These are phyloP conservation scores for Rhynchospora tenuis DNA, from an alignment of 176 grass and related monocot genomes.

Conservation along the genomic window DNA sequence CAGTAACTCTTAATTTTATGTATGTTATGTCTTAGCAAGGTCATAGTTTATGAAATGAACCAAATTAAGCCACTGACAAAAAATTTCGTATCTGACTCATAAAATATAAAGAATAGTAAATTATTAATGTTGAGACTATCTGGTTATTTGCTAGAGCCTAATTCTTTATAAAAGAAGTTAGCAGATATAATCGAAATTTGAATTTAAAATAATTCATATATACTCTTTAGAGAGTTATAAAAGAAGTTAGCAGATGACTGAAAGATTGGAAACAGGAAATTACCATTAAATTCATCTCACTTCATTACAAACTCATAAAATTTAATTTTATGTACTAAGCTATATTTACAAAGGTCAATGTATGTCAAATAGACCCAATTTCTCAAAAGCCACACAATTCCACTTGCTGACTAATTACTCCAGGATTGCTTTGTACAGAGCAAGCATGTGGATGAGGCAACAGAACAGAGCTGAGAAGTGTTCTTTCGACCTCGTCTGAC, in stretches of 20 bases:
- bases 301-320: neutral
- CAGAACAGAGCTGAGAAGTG: slow-evolving; percentile 44
- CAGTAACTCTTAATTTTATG: too few species aligned
- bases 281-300: neutral
- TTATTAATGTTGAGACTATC: too few species aligned
- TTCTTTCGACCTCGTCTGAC: slow-evolving; percentile 49
- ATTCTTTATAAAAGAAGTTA: too few species aligned
- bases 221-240: neutral
- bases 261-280: neutral
- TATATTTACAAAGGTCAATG: neutral
- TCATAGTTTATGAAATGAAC: too few species aligned
- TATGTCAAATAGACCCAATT: neutral
- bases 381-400: slow-evolving; percentile 2
- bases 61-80: too few species aligned
- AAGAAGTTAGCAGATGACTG: neutral
- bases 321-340: neutral
- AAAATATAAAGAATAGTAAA: too few species aligned
- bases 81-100: too few species aligned
- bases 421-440: neutral
- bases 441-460: slow-evolving; percentile 21
- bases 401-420: neutral
- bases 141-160: too few species aligned
- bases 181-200: too few species aligned
- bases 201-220: neutral
- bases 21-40: too few species aligned